Conservation (phyloP, 352 stramenopile species). For the Phytopythium mirpurense region DNA sequence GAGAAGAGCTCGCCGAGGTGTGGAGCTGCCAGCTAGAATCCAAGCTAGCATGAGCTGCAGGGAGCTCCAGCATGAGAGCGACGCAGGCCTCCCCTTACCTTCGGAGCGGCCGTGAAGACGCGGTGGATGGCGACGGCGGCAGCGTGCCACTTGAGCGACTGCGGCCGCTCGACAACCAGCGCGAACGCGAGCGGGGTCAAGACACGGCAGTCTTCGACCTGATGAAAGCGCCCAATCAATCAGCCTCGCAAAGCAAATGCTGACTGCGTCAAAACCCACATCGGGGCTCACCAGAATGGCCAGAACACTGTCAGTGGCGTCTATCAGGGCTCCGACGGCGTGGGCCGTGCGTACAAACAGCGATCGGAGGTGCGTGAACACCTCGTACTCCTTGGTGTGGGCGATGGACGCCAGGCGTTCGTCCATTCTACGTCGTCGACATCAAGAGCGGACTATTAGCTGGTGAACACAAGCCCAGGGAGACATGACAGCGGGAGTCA, state of each 20-base stretch:
- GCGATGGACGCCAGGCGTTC: slow-evolving; percentile 24
- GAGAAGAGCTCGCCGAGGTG: slow-evolving; percentile 20
- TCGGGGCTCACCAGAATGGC: slow-evolving; percentile 26
- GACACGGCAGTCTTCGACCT: slow-evolving; percentile 33
- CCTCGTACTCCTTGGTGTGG: slow-evolving; percentile 47
- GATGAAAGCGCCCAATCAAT: background rate
- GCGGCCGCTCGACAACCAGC: slow-evolving; percentile 37
- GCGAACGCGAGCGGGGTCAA: slow-evolving; percentile 55
- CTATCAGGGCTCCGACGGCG: slow-evolving; percentile 45
- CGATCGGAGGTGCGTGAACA: slow-evolving; percentile 44
- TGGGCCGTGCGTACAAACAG: slow-evolving; percentile 41
- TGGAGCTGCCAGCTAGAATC: slow-evolving; percentile 13
- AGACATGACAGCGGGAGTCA: background rate
- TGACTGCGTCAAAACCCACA: background rate
- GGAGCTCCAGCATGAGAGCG: too few species aligned
- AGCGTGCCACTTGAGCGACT: slow-evolving; percentile 61
- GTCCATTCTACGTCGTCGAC: slow-evolving; percentile 18
- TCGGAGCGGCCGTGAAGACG: slow-evolving; percentile 24
- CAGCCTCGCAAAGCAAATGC: too few species aligned
- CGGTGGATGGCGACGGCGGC: slow-evolving; percentile 47
- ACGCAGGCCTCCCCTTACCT: slow-evolving; percentile 12
- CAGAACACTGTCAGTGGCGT: slow-evolving; percentile 34
- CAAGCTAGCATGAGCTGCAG: too few species aligned
- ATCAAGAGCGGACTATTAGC: background rate
- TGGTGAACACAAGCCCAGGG: too few species aligned